A percentile compares a stretch with the other conserved stretches of the same genome.
phyloP scores from a whole-genome alignment of 2,329 filamentous ascomycete genomes.

The Coleophoma cylindrospora region DNA sequence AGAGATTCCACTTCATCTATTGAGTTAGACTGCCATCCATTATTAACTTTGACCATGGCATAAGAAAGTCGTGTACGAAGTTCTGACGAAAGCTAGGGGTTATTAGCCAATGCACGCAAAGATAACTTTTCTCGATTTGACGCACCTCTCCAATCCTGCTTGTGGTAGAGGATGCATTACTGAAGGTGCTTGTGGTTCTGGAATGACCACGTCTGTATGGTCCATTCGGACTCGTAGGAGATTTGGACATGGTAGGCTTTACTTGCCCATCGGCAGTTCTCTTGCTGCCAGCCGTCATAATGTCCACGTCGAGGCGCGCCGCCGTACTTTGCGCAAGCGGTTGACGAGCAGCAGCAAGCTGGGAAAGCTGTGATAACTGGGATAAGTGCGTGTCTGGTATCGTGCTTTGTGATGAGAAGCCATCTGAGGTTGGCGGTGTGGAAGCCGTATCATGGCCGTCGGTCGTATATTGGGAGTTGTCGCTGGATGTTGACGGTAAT shows the following conservation, averaged over 20 bases:
- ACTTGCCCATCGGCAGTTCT: constrained; percentile 72
- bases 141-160: constrained; percentile 71
- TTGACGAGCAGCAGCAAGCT: constrained; percentile 49
- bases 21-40: constrained; percentile 78
- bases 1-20: constrained; percentile 74
- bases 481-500: constrained; percentile 25
- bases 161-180: constrained; percentile 51
- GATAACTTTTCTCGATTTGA: constrained; percentile 1
- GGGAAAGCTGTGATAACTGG: constrained; percentile 53
- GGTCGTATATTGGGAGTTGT: constrained; percentile 39
- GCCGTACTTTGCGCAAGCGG: constrained; percentile 14
- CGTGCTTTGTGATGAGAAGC: constrained; percentile 31
- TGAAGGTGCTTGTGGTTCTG: constrained; percentile 66
- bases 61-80: constrained; percentile 83
- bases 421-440: constrained; percentile 31
- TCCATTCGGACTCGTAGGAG: constrained; percentile 28
- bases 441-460: constrained; percentile 32
- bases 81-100: constrained; percentile 42
- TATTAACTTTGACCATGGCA: constrained; percentile 88
- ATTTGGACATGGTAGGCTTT: constrained; percentile 48
- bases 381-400: constrained; percentile 45
- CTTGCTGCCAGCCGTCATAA: constrained; percentile 49
- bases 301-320: constrained; percentile 13
- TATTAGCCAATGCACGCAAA: constrained; percentile 11
- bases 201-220: constrained; percentile 47